Evolutionary conservation across 2,329 filamentous ascomycete species (phyloP).

Genomic region (Pseudofabraea citricarpa): DNA sequence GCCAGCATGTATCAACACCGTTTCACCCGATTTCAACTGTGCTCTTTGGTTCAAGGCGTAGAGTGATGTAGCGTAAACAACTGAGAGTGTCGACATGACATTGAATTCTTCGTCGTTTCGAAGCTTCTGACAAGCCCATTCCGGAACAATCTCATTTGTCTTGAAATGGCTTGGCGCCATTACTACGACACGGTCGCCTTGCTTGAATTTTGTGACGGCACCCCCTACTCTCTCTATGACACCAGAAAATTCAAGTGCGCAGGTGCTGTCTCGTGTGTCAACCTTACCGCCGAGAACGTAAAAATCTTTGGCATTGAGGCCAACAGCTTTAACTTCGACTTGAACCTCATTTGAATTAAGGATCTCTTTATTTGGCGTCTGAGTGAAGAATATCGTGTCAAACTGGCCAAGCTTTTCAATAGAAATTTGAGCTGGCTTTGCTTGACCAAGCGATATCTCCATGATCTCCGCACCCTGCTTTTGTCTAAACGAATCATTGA

Average conservation of each 20-base stretch:
- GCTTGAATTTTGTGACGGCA: constrained; percentile 10
- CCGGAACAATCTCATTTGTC: neutral
- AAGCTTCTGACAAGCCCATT: constrained; percentile 13
- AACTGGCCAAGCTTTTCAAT: constrained; percentile 4
- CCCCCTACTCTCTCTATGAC: constrained; percentile 17
- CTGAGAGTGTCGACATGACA: constrained; percentile 16
- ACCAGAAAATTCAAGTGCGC: constrained; percentile 23
- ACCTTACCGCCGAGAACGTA: constrained; percentile 22
- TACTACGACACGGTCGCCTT: constrained; percentile 19
- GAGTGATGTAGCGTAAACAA: constrained; percentile 27
- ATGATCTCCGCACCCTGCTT: constrained; percentile 4
- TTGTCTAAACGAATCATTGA: constrained; percentile 6
- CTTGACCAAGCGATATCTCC: neutral
- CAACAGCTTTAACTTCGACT: constrained; percentile 4
- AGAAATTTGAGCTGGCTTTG: neutral
- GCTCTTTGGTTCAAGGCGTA: constrained; percentile 28
- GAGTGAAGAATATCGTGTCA: constrained; percentile 7
- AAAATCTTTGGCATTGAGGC: constrained; percentile 16
- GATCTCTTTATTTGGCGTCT: neutral
- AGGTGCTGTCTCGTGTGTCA: constrained; percentile 19
- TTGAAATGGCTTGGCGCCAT: constrained; percentile 4
- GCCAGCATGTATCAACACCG: constrained; percentile 15
- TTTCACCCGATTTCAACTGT: constrained; percentile 14
- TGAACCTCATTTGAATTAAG: neutral
- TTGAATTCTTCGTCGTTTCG: constrained; percentile 16